Base-by-base conservation (phyloP, 2,329 filamentous ascomycete genomes). In the Aspergillus sp. region DNA sequence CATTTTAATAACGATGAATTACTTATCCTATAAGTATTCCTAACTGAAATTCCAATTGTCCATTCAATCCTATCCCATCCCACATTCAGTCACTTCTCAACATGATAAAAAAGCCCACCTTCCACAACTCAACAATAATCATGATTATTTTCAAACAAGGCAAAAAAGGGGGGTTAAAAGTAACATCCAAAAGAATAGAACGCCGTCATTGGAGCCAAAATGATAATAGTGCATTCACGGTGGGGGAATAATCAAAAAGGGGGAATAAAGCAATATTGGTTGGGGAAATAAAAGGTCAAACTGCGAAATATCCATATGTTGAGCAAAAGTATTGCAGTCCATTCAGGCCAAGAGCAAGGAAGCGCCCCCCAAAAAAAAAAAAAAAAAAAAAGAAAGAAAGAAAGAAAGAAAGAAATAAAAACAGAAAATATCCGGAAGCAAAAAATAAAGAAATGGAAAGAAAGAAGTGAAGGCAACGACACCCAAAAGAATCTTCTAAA, bases 391-490 rank as follows among this genome's bases (percentile, higher is more conserved):
- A 34, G 33, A 12, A 34, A 33, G 19, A 12, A 34, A 34, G 9
- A 34, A n/a, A 34, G 9, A n/a, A 34, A 29, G 31, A 26, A 37
- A 39, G 27, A n/a, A n/a, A n/a, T n/a, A n/a, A n/a, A 45, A 42
- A 29, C 13, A 37, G 13, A 27, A 30, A 38, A 38, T 13, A 34
- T 7, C 33, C 33, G 33, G 19, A 9, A 9, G 19, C 33, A 27
- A 27, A 34, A 30, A 26, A 31, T 8, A 12, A 27, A 10, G 11
- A 40, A 41, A 33, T 35, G 13, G 30, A 11, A 19, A 28, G 27
- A 12, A 27, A 41, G 28, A 19, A 6, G 28, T 26, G 13, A 44
- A 32, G 19, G 19, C 19, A 19, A 19, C 2, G 19, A 19, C 19
- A 19, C 4, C 19, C 19, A 19, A 19, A 19, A 19, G 19, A 19